phyloP scores from a whole-genome alignment of 257 asterid genomes.

The Solanum phureja region DNA sequence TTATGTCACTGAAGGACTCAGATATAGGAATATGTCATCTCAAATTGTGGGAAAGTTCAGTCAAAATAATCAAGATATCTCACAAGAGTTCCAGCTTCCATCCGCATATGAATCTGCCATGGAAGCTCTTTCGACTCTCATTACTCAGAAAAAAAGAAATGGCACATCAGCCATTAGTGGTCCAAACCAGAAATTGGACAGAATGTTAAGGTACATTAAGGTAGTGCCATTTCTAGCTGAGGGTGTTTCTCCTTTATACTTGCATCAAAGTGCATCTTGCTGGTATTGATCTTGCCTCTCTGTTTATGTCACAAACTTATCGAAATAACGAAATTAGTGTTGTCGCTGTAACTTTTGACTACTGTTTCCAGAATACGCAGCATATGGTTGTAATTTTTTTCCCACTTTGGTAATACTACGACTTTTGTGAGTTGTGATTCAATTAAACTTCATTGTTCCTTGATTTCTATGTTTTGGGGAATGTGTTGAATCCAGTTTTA shows the following conservation, averaged over 20 bases:
- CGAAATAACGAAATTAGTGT: not conserved
- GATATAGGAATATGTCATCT: too few species aligned
- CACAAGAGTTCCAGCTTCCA: too few species aligned
- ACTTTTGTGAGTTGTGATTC: not conserved
- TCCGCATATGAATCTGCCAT: too few species aligned
- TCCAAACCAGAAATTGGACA: conserved; percentile 42
- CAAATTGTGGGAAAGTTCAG: too few species aligned
- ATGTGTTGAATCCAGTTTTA: not conserved
- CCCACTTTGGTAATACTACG: not conserved
- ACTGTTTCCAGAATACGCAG: not conserved
- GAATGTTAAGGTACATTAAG: conserved; percentile 66
- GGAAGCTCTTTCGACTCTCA: too few species aligned
- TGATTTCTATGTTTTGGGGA: not conserved
- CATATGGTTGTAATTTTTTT: not conserved
- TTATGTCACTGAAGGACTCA: too few species aligned
- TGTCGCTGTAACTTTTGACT: not conserved
- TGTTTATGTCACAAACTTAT: not conserved
- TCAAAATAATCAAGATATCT: too few species aligned
- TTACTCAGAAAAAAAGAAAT: conserved; percentile 54
- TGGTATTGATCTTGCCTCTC: not conserved
- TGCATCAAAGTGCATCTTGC: not conserved
- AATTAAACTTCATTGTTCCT: not conserved
- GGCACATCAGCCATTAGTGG: conserved; percentile 17
- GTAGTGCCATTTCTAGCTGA: conserved; percentile 17
- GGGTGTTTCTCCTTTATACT: not conserved